Base-by-base conservation (phyloP, 139 green algal genomes). In the Picochlorum sp. region DNA sequence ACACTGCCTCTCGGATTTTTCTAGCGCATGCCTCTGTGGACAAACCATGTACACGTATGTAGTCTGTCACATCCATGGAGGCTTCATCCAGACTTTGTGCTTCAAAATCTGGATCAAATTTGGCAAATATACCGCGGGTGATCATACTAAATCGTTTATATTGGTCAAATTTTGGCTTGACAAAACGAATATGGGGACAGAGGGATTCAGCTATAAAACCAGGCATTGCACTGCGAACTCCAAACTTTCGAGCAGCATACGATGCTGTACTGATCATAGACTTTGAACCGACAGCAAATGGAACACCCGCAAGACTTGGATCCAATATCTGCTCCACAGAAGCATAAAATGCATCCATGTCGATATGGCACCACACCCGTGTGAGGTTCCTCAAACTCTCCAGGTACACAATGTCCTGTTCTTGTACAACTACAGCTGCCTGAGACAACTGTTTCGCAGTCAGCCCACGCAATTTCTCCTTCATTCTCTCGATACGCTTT, bases 271-370 rank as follows among this genome's bases (percentile, higher is more conserved):
- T 78, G 34, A 96, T 92, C 90, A 97, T 97, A 55, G 81, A 75
- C 4, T 89, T 85, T 34, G 85, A 84, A 9, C 89, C 89, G 13
- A 96, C 86, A 3, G 86, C 89, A 88, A 95, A 88, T 0, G 86
- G 87, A 58, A 78, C 51, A 38, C 28, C 37, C 49, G 77, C 84
- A 74, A 95, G 66, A 0, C 50, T 34, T 0, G 87, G 88, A 30
- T 87, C 66, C n/a, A 81, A 68, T 49, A 75, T 72, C 74, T 88
- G 83, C 58, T 94, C 84, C 6, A 81, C 73, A 23, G 85, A 70
- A 4, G 83, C 87, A 66, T 83, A 96, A 71, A 97, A 97, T 5
- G 83, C 85, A 60, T 97, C 90, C 90, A 97, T 96, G 75, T 98
- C 93, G 1, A 95, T 84, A 65, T 93, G 81, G n/a, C 97, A 50